Evolutionary conservation across 345 rosid species (phyloP).

Genomic region (Luvunga scandens): DNA sequence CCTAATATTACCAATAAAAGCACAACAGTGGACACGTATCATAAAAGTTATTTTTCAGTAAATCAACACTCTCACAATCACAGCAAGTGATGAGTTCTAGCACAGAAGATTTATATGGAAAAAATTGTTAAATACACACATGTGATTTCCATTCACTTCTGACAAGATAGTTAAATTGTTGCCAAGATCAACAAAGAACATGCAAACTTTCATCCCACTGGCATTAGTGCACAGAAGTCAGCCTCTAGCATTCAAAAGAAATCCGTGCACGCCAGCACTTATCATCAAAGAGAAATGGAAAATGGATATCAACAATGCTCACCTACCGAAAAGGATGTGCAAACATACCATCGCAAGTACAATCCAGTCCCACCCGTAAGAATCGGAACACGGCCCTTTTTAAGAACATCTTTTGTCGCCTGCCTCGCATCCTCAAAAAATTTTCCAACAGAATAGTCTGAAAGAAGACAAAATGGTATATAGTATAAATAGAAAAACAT

Average conservation of each 20-base stretch:
- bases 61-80: neutral
- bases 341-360: constrained; percentile 81
- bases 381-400: constrained; percentile 64
- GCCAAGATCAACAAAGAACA: constrained; percentile 1
- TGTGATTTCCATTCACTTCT: neutral
- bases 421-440: constrained; percentile 75
- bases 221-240: constrained; percentile 2
- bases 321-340: constrained; percentile 8
- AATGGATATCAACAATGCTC: constrained; percentile 11
- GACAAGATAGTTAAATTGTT: neutral
- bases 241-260: neutral
- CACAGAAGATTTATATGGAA: neutral
- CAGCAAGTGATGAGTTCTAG: neutral
- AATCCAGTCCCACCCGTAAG: constrained; percentile 93
- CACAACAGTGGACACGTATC: constrained; percentile 6
- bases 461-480: neutral
- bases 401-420: constrained; percentile 62
- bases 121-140: neutral
- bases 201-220: constrained; percentile 1
- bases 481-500: neutral
- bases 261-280: neutral
- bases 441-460: constrained; percentile 89
- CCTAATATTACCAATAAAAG: constrained; percentile 40
- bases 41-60: neutral
- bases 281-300: neutral